A percentile compares a stretch with the other conserved stretches of the same genome.
These are phyloP conservation scores for Fusarium vanettenii DNA, from an alignment of 2,329 filamentous ascomycete species.

Conservation along the genomic window DNA sequence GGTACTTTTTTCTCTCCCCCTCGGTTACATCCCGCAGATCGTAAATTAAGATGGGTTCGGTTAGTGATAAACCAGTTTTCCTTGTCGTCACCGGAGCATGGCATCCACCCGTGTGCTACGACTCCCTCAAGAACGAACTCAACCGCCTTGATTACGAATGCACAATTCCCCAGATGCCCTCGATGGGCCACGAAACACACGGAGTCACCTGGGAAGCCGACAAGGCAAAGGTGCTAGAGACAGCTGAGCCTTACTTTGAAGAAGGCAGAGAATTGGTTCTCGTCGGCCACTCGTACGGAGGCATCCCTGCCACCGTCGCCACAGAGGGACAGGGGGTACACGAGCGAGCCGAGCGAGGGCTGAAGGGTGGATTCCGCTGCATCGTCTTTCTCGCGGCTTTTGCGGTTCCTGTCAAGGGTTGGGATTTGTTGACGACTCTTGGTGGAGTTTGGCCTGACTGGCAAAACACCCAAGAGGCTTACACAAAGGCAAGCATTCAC, in stretches of 20 bases:
- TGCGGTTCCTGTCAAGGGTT: constrained; percentile 20
- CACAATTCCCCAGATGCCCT: neutral
- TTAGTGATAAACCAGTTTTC: constrained; percentile 2
- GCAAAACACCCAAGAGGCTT: constrained; percentile 1
- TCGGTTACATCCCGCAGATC: neutral
- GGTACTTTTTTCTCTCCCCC: neutral
- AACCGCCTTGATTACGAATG: neutral
- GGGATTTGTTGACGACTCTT: constrained; percentile 18
- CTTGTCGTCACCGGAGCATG: constrained; percentile 22
- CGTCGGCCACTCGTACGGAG: constrained; percentile 22
- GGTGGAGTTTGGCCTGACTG: constrained; percentile 14
- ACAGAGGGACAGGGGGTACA: neutral
- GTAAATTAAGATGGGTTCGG: neutral
- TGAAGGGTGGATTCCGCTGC: constrained; percentile 4
- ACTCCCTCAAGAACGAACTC: neutral
- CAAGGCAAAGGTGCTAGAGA: neutral
- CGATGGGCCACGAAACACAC: neutral
- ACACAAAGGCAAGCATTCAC: constrained; percentile 1
- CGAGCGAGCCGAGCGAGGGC: neutral
- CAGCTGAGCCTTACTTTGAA: neutral
- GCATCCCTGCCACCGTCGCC: constrained; percentile 15
- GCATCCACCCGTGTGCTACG: constrained; percentile 23
- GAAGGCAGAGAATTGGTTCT: constrained; percentile 1
- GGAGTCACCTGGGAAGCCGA: constrained; percentile 24
- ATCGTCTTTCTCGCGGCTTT: constrained; percentile 19